A percentile compares a stretch with the other conserved stretches of the same genome.
Conservation (phyloP, 1,139 yeast genomes). For the Debaryomyces coudertii region DNA sequence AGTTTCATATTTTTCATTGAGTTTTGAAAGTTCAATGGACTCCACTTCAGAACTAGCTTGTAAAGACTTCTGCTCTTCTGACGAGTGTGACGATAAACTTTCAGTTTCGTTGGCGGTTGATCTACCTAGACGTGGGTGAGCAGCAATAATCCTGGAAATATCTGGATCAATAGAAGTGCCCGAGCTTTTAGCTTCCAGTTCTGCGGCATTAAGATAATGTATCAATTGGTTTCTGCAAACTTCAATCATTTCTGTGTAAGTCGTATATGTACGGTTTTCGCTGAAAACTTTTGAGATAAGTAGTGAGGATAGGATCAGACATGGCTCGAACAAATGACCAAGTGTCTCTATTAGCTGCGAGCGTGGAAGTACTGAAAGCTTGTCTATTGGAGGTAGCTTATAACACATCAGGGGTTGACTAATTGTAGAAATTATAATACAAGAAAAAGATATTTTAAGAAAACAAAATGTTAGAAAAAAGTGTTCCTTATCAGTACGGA, state of each 20-base stretch:
- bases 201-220: constrained; percentile 29
- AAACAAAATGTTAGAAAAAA: background rate
- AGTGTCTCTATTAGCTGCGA: constrained; percentile 38
- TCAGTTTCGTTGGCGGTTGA: constrained; percentile 41
- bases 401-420: constrained; percentile 15
- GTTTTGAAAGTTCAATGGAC: constrained; percentile 45
- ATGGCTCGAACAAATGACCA: constrained; percentile 69
- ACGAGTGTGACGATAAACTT: constrained; percentile 64
- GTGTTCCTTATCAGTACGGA: constrained; percentile 5
- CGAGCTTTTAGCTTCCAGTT: constrained; percentile 23
- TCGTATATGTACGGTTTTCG: constrained; percentile 16
- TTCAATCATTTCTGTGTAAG: constrained; percentile 58
- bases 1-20: constrained; percentile 67
- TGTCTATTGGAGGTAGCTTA: constrained; percentile 27
- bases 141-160: constrained; percentile 62
- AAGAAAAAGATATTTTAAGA: background rate
- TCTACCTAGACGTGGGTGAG: constrained; percentile 89
- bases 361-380: constrained; percentile 21
- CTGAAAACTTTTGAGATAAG: constrained; percentile 38
- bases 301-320: constrained; percentile 52
- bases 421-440: background rate
- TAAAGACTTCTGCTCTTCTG: constrained; percentile 70
- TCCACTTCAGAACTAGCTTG: constrained; percentile 50
- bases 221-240: constrained; percentile 43
- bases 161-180: constrained; percentile 28